Base-by-base conservation (phyloP, 2,329 filamentous ascomycete species). In the Colletotrichum tanaceti region DNA sequence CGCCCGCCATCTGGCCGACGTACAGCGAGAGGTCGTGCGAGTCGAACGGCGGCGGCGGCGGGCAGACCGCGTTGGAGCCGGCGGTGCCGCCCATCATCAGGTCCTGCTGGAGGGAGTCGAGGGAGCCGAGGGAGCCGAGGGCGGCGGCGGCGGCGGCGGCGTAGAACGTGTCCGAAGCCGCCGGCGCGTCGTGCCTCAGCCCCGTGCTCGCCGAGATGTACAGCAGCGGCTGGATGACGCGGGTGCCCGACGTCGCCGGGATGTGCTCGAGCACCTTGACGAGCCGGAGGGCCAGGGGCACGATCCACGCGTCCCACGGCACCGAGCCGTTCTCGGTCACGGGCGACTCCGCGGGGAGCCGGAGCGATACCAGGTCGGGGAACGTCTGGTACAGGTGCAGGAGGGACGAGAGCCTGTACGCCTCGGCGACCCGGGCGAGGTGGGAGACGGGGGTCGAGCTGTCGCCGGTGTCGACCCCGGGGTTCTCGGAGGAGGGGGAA, bases 371-470 rank as follows among this genome's bases (percentile, higher is more conserved):
- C 1, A 79, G 63, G 6, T 79, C 77, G 0, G 77, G 78, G 4
- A 79, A 79, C 0, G 79, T 80, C 54, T 80, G 76, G 70, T 82
- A 81, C 1, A 82, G 76, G 43, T 81, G 80, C 3, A 81, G 71
- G 18, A 82, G 65, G 0, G 80, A 77, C 0, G 77, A 75, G 0
- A 82, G 72, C 1, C 77, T 75, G 46, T 80, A 81, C 0, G 79
- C 79, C 52, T 82, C 80, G 2, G 78, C 79, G 0, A 79, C 78
- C 1, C 74, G 70, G 16, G 75, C 73, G 1, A 82, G 75, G 59
- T 82, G 78, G 0, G 72, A 65, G 0, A 71, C 71, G 0, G 75
- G 77, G 9, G 73, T 75, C 41, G 59, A 64, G 24, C 61, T 60
- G 46, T 80, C 77, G 3, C 75, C 77, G 0, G 75, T 79, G 6